Evolutionary conservation across 2,329 filamentous ascomycete genomes (phyloP), one percentile per base, ranked within the genome.

Genomic region (Sclerotinia borealis): DNA sequence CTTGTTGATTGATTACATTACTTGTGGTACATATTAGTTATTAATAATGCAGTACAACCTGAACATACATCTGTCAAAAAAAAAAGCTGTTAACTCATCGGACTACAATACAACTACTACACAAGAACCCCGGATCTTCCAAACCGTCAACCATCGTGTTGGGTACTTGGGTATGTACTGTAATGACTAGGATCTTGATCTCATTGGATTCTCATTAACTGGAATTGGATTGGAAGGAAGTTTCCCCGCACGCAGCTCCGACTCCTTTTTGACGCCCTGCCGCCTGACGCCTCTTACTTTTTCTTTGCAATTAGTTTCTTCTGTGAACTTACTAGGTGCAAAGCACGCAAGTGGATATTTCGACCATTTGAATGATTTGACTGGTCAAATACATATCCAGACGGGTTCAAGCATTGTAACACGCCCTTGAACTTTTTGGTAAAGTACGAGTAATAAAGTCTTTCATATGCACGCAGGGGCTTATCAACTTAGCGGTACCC

Each of bases 371-470:
- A 25, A n/a, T 25, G n/a, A 58, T 19, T 17, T 47, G 11, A 17
- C n/a, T 29, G 41, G 27, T 25, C 10, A 22, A 19, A 10, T n/a
- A n/a, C n/a, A n/a, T 10, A 41, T 39, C 48, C 47, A 51, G 45
- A 50, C 43, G 29, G 41, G 55, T 50, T 51, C 47, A 27, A 51
- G 47, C 58, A 61, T 51, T n/a, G 43, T 39, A 49, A n/a, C 19
- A n/a, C 25, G 22, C 25, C 25, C 19, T 27, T 17, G 25, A 39
- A 22, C 22, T 10, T 36, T 19, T 4, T 13, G 13, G 55, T 59
- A 19, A 31, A 31, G 34, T 19, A 25, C n/a, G 19, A n/a, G 29
- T 25, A 8, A 25, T 50, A 4, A 15, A 15, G 29, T 51, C 49
- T 34, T 19, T 43, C n/a, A 22, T 31, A 52, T 37, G 31, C 13